These are phyloP conservation scores for Penicillium canariense DNA, from an alignment of 495 filamentous ascomycete genomes.

Conservation along the genomic window DNA sequence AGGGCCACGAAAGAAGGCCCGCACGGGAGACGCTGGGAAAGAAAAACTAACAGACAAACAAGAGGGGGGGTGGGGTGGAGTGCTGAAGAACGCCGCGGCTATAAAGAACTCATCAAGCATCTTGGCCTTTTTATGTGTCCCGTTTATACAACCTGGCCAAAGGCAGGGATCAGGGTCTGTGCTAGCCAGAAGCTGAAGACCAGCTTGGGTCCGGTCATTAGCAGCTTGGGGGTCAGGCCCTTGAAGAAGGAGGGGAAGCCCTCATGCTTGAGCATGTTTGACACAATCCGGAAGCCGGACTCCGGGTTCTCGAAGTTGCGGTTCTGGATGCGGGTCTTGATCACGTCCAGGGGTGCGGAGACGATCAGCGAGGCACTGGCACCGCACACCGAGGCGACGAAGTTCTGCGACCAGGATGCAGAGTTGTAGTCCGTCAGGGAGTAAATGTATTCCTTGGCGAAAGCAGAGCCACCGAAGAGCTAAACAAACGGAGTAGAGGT, in stretches of 20 bases:
- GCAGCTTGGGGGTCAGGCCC: constrained; percentile 90
- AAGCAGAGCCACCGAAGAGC: constrained; percentile 98
- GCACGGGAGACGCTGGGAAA: constrained; percentile 6
- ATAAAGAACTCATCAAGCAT: constrained; percentile 20
- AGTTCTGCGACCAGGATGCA: constrained; percentile 94
- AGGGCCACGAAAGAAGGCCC: constrained; percentile 2
- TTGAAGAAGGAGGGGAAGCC: constrained; percentile 91
- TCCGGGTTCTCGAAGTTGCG: constrained; percentile 98
- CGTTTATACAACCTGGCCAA: constrained; percentile 56
- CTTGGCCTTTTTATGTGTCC: constrained; percentile 5
- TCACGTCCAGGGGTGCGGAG: constrained; percentile 93
- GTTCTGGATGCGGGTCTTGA: constrained; percentile 99
- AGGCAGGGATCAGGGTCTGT: constrained; percentile 82
- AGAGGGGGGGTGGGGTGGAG: constrained; percentile 4
- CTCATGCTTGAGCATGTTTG: constrained; percentile 89
- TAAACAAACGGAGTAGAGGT: constrained; percentile 29
- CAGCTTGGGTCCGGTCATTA: constrained; percentile 98
- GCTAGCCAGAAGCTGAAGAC: constrained; percentile 99
- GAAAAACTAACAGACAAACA: not conserved
- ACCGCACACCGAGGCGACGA: constrained; percentile 91
- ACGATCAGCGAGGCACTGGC: constrained; percentile 90
- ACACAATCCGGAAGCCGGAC: constrained; percentile 83
- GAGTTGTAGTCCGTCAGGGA: constrained; percentile 87
- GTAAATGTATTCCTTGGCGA: constrained; percentile 95
- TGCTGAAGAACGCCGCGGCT: constrained; percentile 23